Base-by-base conservation (phyloP, 2,329 filamentous ascomycete species). In the Falciphora oryzae region DNA sequence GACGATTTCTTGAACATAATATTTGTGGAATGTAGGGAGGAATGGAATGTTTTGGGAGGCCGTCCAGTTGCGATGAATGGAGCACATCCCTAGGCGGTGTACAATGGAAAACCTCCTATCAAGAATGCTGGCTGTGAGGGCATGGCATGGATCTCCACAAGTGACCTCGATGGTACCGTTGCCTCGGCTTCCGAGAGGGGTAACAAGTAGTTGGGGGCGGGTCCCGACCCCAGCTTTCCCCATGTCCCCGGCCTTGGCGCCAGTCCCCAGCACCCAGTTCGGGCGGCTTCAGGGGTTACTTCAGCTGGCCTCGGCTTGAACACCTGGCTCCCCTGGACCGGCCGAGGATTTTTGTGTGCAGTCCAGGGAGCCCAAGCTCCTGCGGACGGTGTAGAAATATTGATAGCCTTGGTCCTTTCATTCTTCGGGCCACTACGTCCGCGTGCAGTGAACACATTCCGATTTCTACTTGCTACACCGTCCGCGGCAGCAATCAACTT, bases 181-280 rank as follows among this genome's bases (percentile, higher is more conserved):
- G 16, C 38, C 38, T 44, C 38, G 38, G 38, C 38, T 18, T 53
- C 22, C 8, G 44, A 53, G 44, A 10, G 22, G 44, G 44, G 44
- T 28, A 35, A 22, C 29, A 60, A 32, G 58, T 13, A 22, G 22
- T 53, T n/a, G 44, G 44, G 44, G 44, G 44, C 44, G 44, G 44
- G 44, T 53, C 44, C 22, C 44, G 44, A 53, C 44, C 44, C 44
- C 44, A 53, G n/a, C 44, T 63, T 64, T 16, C 35, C 64, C 57
- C 65, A 65, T 50, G 66, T 64, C 62, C 63, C 65, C 3, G 57
- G 59, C 25, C 65, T 31, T 11, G 65, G 61, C 25, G 63, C 64
- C 62, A 63, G 65, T 25, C 25, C 28, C 58, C 29, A 14, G 29
- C 58, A 27, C 11, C 29, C 6, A 6, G 16, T 28, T 14, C 22